These are phyloP conservation scores for Ocimum tenuiflorum DNA, from an alignment of 257 asterid species.

Conservation along the genomic window DNA sequence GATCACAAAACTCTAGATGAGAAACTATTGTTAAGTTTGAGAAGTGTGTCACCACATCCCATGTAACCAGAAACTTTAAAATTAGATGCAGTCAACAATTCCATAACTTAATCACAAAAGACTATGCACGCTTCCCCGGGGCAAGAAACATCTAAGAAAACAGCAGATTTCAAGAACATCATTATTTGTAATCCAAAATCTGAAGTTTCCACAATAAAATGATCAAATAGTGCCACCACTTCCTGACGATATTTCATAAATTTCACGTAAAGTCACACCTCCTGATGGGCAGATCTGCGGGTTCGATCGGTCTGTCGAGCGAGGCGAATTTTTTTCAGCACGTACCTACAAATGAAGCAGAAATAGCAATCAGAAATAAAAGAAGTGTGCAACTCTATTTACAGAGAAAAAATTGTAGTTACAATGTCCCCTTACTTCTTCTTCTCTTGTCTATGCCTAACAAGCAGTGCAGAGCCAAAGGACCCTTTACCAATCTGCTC, in stretches of 20 bases:
- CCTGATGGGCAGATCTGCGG: conserved; percentile 97
- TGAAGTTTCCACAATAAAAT: not conserved
- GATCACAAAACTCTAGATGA: not conserved
- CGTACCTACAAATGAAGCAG: conserved; percentile 56
- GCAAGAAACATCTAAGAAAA: not conserved
- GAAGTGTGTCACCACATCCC: not conserved
- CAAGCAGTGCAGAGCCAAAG: conserved; percentile 96
- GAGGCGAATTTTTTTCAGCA: conserved; percentile 91
- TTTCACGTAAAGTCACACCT: conserved; percentile 40
- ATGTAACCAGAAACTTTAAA: not conserved
- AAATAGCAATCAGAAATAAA: not conserved
- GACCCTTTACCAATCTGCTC: conserved; percentile 99
- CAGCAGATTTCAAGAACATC: conserved; percentile 10
- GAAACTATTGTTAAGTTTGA: not conserved
- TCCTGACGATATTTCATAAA: not conserved
- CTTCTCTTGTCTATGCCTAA: conserved; percentile 85
- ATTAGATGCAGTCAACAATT: not conserved
- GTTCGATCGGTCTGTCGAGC: conserved; percentile 98
- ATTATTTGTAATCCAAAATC: not conserved
- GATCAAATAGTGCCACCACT: not conserved
- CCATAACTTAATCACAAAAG: not conserved
- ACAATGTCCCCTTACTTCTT: conserved; percentile 56
- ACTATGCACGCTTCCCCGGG: not conserved
- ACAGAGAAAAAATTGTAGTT: not conserved
- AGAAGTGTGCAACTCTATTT: not conserved